Conservation (phyloP, 202 grass and related monocot species). For the Carex sylvatica region DNA sequence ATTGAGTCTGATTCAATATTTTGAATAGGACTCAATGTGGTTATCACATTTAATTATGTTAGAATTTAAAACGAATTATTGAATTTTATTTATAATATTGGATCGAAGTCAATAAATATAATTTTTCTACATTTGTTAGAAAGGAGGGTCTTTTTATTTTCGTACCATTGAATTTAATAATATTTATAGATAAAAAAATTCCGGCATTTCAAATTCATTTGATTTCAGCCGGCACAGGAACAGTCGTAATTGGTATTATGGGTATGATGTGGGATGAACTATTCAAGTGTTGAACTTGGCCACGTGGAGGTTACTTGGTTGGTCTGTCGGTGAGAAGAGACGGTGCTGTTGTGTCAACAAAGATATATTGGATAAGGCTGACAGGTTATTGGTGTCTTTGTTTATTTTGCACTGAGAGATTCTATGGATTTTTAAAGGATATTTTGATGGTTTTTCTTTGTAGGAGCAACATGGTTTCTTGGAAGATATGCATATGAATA, state of each 20-base stretch:
- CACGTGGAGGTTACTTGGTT: conserved; percentile 9
- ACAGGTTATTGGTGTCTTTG: not conserved
- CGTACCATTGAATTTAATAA: no score
- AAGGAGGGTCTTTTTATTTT: no score
- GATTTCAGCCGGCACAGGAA: not conserved
- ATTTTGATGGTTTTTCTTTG: conserved; percentile 25
- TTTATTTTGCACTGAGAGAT: not conserved
- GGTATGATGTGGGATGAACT: not conserved
- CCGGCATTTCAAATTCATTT: not conserved
- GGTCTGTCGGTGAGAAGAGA: not conserved
- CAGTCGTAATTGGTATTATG: not conserved
- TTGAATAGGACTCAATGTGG: no score
- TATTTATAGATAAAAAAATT: no score
- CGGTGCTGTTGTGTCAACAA: not conserved
- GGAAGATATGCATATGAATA: not conserved
- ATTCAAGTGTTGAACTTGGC: not conserved
- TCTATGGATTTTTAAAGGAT: not conserved
- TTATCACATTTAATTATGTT: no score
- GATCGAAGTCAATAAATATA: no score
- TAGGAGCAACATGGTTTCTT: conserved; percentile 26
- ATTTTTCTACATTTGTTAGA: no score
- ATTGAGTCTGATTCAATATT: no score
- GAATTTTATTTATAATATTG: no score
- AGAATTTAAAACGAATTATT: no score
- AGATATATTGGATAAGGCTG: conserved; percentile 42